These are phyloP conservation scores for Pseudogymnoascus pannorum DNA, from an alignment of 2,329 filamentous ascomycete species.

Conservation along the genomic window DNA sequence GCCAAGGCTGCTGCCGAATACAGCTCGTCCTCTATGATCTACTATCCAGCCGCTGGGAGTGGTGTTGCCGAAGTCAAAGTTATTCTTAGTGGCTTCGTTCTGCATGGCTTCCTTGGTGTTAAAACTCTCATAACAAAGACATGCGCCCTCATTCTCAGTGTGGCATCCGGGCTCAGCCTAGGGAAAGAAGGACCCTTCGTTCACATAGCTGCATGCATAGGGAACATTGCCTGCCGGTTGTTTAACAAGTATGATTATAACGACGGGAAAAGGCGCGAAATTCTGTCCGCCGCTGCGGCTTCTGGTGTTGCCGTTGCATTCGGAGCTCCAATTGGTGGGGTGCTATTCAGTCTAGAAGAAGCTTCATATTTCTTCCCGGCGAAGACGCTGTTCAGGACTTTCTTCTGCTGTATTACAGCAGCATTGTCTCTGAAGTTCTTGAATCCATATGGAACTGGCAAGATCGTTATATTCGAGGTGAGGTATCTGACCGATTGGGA, in stretches of 20 bases:
- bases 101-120: conserved; percentile 89
- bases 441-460: conserved; percentile 91
- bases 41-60: conserved; percentile 92
- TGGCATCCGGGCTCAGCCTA: conserved; percentile 85
- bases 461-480: conserved; percentile 95
- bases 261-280: conserved; percentile 87
- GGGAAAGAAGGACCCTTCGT: conserved; percentile 93
- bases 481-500: conserved; percentile 87
- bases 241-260: conserved; percentile 92
- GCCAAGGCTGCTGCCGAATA: conserved; percentile 16
- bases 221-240: conserved; percentile 90
- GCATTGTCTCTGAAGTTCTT: conserved; percentile 89
- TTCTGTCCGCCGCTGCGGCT: conserved; percentile 85
- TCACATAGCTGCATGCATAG: conserved; percentile 92
- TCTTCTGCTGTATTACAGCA: conserved; percentile 95
- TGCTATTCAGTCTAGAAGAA: conserved; percentile 90
- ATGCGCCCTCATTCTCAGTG: conserved; percentile 73
- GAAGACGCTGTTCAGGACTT: conserved; percentile 93
- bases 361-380: conserved; percentile 96
- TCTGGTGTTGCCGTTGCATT: conserved; percentile 93
- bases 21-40: conserved; percentile 66
- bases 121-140: conserved; percentile 84
- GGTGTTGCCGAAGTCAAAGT: conserved; percentile 96
- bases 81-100: conserved; percentile 93
- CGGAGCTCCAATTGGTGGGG: conserved; percentile 81